Percentiles rank a stretch among this genome's conserved stretches.
These are phyloP conservation scores for Lepidium aucheri DNA, from an alignment of 345 rosid species.

Conservation along the genomic window DNA sequence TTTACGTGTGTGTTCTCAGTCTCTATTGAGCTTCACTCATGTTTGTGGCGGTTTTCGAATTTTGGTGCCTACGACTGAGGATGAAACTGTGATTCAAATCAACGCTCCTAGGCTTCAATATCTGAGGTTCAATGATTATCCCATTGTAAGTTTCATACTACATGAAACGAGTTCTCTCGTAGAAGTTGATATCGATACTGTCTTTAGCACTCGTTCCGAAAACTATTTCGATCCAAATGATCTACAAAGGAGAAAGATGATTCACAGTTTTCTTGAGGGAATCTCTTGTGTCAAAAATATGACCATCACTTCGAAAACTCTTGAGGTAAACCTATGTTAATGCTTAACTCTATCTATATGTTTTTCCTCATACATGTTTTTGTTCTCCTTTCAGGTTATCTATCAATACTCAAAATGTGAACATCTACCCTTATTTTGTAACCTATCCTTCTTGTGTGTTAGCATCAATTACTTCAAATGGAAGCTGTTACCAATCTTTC, in stretches of 20 bases:
- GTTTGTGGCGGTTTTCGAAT: no score
- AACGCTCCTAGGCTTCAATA: not conserved
- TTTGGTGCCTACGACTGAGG: no score
- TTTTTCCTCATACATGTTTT: not conserved
- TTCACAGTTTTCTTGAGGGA: not conserved
- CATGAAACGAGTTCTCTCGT: not conserved
- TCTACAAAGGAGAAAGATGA: not conserved
- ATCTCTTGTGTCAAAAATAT: not conserved
- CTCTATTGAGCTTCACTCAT: not conserved
- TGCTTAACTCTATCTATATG: not conserved
- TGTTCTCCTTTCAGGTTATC: not conserved
- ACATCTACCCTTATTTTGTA: not conserved
- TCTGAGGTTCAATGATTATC: not conserved
- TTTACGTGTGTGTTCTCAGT: not conserved
- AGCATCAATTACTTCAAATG: not conserved
- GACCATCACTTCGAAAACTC: not conserved
- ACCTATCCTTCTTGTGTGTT: not conserved
- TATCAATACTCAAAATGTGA: no score
- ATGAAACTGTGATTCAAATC: no score
- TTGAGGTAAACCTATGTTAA: not conserved
- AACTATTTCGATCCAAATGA: not conserved
- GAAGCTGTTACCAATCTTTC: not conserved
- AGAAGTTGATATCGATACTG: not conserved
- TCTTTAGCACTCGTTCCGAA: not conserved
- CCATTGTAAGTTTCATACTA: not conserved